Percentiles rank a stretch among this genome's conserved stretches.
Evolutionary conservation across 2,329 filamentous ascomycete species (phyloP).

Genomic region (Ceratocystis harringtonii): DNA sequence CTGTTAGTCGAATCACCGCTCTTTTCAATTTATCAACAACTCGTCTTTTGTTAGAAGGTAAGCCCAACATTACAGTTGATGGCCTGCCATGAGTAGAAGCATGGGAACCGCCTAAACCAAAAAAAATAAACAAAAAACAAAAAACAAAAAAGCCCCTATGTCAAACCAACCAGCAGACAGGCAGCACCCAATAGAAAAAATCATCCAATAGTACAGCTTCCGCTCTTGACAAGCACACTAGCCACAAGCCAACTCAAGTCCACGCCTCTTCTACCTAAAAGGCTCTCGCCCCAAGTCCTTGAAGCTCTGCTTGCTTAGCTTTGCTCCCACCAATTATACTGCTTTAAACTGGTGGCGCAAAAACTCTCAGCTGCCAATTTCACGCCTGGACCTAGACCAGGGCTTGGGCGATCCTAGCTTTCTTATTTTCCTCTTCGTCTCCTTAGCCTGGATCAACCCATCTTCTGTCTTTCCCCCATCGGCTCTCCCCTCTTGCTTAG

Average conservation of each 20-base stretch:
- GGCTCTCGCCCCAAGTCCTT: too few relatives aligned
- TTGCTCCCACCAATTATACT: not conserved
- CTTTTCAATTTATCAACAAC: not conserved
- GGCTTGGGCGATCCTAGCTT: constrained; percentile 4
- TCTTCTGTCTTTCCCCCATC: not conserved
- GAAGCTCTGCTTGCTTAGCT: too few relatives aligned
- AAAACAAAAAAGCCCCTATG: too few relatives aligned
- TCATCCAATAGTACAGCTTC: too few relatives aligned
- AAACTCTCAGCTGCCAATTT: not conserved
- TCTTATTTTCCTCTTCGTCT: not conserved
- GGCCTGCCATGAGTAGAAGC: too few relatives aligned
- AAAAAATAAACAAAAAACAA: too few relatives aligned
- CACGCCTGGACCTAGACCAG: not conserved
- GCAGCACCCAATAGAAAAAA: too few relatives aligned
- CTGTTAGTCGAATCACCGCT: not conserved
- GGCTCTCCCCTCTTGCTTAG: not conserved
- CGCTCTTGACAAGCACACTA: not conserved
- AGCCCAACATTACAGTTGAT: not conserved
- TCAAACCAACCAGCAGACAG: too few relatives aligned
- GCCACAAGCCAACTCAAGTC: not conserved
- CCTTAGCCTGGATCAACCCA: not conserved
- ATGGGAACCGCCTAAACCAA: too few relatives aligned
- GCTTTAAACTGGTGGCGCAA: not conserved
- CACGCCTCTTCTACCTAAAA: too few relatives aligned
- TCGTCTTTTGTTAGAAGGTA: constrained; percentile 1